Evolutionary conservation across 805 yeast species (phyloP).

Genomic region (Nakazawaea ambrosiae): DNA sequence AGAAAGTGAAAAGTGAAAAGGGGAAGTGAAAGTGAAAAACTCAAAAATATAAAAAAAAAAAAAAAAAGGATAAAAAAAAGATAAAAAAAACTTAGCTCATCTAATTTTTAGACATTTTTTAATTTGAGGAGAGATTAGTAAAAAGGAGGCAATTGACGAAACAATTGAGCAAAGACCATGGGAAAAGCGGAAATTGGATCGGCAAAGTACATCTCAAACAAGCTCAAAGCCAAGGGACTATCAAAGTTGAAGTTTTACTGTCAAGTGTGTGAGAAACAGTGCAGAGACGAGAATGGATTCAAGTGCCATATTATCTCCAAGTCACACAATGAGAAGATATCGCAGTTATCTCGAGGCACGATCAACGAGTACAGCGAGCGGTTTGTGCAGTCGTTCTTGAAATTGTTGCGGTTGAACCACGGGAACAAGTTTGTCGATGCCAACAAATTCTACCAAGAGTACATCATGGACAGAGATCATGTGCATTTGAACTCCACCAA

Average conservation of each 20-base stretch:
- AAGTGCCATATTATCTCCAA: slow-evolving; percentile 84
- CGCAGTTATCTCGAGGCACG: slow-evolving; percentile 37
- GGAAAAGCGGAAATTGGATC: slow-evolving; percentile 30
- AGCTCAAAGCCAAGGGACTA: slow-evolving; percentile 75
- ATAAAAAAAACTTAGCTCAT: too few species aligned
- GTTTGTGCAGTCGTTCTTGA: slow-evolving; percentile 60
- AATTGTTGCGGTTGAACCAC: slow-evolving; percentile 56
- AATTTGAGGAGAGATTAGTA: too few species aligned
- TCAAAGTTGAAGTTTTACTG: slow-evolving; percentile 86
- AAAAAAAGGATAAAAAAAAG: too few species aligned
- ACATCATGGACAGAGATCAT: slow-evolving; percentile 75
- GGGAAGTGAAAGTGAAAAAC: too few species aligned
- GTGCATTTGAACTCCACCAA: slow-evolving; percentile 86
- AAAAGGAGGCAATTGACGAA: too few species aligned
- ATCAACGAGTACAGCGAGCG: slow-evolving; percentile 52
- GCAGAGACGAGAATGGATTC: slow-evolving; percentile 94
- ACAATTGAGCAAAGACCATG: too few species aligned
- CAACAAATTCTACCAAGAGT: slow-evolving; percentile 85
- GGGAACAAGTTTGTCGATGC: slow-evolving; percentile 78
- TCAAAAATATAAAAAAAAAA: too few species aligned
- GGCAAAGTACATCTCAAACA: slow-evolving; percentile 63
- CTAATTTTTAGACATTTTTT: too few species aligned
- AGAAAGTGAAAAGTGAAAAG: too few species aligned
- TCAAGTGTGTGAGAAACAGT: slow-evolving; percentile 86
- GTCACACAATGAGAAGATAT: slow-evolving; percentile 58